phyloP scores from a whole-genome alignment of 2,329 filamentous ascomycete genomes.

The Calonectria multiphialidica region DNA sequence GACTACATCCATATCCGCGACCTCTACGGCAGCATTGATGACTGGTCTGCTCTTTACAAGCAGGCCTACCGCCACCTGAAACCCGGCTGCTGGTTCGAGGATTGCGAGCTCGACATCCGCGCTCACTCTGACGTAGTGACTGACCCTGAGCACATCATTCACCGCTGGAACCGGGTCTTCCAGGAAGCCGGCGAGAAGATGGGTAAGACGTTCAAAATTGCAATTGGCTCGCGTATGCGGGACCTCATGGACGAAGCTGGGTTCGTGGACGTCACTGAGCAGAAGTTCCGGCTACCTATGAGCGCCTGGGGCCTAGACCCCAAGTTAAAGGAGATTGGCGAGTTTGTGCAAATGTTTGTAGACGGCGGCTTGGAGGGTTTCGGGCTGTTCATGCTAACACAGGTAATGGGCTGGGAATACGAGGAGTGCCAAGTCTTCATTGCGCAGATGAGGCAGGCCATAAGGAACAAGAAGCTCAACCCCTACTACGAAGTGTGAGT shows the following conservation, averaged over 20 bases:
- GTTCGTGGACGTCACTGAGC: slow-evolving; percentile 24
- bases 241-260: slow-evolving; percentile 17
- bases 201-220: slow-evolving; percentile 31
- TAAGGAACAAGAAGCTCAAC: slow-evolving; percentile 26
- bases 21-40: slow-evolving; percentile 28
- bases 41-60: slow-evolving; percentile 28
- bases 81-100: slow-evolving; percentile 28
- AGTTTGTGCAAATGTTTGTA: slow-evolving; percentile 28
- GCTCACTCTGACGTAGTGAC: slow-evolving; percentile 27
- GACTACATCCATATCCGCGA: slow-evolving; percentile 31
- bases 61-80: slow-evolving; percentile 23
- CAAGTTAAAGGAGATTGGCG: slow-evolving; percentile 27
- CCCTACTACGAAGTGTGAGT: slow-evolving; percentile 32
- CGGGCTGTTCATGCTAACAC: slow-evolving; percentile 21
- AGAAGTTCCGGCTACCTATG: slow-evolving; percentile 29
- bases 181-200: slow-evolving; percentile 30
- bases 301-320: slow-evolving; percentile 26
- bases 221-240: slow-evolving; percentile 30
- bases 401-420: slow-evolving; percentile 28
- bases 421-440: slow-evolving; percentile 29
- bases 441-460: slow-evolving; percentile 28
- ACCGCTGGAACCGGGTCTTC: slow-evolving; percentile 30
- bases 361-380: slow-evolving; percentile 27
- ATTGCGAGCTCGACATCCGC: slow-evolving; percentile 28
- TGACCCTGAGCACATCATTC: slow-evolving; percentile 25